Conservation (phyloP, 2,329 filamentous ascomycete species). For the Pestalotiopsis fici region DNA sequence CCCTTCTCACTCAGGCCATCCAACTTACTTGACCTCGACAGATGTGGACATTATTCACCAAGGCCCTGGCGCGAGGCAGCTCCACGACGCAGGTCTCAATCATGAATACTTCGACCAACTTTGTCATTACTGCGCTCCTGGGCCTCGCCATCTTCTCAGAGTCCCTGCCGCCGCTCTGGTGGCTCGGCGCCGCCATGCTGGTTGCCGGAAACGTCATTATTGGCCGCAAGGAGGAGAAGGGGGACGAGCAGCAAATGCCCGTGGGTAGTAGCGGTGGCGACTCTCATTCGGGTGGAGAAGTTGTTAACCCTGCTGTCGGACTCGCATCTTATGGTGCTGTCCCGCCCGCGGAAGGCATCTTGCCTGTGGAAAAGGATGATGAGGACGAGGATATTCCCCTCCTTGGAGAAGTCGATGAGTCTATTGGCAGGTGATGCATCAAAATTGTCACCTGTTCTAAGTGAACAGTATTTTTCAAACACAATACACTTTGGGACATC, state of each 20-base stretch:
- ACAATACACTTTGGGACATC: neutral
- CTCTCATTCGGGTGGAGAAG: neutral
- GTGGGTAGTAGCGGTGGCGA: neutral
- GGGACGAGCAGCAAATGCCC: too few relatives aligned
- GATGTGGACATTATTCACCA: constrained; percentile 86
- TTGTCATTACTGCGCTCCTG: constrained; percentile 74
- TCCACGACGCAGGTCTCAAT: constrained; percentile 81
- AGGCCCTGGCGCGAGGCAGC: constrained; percentile 70
- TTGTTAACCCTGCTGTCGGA: neutral
- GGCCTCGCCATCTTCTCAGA: constrained; percentile 73
- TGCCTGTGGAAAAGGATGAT: constrained; percentile 7
- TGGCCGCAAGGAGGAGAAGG: constrained; percentile 53
- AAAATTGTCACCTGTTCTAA: neutral
- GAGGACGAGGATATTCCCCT: constrained; percentile 12
- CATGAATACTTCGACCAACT: constrained; percentile 82
- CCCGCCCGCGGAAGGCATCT: neutral
- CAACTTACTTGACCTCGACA: too few relatives aligned
- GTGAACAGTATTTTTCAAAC: neutral
- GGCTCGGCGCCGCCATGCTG: constrained; percentile 70
- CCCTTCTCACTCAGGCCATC: too few relatives aligned
- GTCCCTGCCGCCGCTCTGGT: constrained; percentile 72
- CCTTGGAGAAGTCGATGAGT: constrained; percentile 4
- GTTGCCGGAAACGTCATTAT: constrained; percentile 80
- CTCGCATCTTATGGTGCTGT: neutral
- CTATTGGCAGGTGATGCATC: neutral